Evolutionary conservation across 129 eudicot species (phyloP), one percentile per base, ranked within the genome.

Genomic region (Pseudognaphalium luteoalbum): DNA sequence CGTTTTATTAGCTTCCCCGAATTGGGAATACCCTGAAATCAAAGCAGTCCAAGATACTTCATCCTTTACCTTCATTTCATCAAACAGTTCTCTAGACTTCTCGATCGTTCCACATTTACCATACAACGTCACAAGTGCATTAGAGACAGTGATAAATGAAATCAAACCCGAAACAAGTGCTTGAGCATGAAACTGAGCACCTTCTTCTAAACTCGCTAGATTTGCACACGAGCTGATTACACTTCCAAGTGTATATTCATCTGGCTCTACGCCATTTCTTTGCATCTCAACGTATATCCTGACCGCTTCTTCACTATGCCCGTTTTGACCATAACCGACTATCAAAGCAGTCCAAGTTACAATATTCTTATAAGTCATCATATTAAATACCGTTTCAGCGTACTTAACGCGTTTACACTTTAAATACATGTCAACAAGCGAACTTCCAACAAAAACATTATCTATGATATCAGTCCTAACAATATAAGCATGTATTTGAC

Each of bases 331-430:
- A 74, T 88, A 94, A 3, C 97, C 97, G 69, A 91, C 98, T 65
- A 88, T 65, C 85, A 94, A 83, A 30, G 98, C 96, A 15, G 97
- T 94, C 98, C 98, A 94, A 33, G 98, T 82, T 19, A 94, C 93
- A 39, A 87, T 81, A 68, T 91, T 94, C 80, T 83, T 94, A 72
- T 65, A n/a, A 8, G 39, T 35, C 97, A 94, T 88, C 71, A 82
- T 81, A 74, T 68, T 76, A 63, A 94, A 94, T 28, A 91, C 93
- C 39, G 19, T 79, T 83, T 91, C 89, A 35, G 98, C 93, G 77
- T 89, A 82, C 30, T 25, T 76, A 22, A 91, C 82, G 72, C 71
- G 81, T 77, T 81, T 86, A 78, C 98, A 88, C 81, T 94, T 94
- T 32, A 85, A 79, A 83, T 94, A 91, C 92, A 94, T 91, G 72